Evolutionary conservation across 2,329 filamentous ascomycete species (phyloP).

Genomic region (Aureobasidium melanogenum): DNA sequence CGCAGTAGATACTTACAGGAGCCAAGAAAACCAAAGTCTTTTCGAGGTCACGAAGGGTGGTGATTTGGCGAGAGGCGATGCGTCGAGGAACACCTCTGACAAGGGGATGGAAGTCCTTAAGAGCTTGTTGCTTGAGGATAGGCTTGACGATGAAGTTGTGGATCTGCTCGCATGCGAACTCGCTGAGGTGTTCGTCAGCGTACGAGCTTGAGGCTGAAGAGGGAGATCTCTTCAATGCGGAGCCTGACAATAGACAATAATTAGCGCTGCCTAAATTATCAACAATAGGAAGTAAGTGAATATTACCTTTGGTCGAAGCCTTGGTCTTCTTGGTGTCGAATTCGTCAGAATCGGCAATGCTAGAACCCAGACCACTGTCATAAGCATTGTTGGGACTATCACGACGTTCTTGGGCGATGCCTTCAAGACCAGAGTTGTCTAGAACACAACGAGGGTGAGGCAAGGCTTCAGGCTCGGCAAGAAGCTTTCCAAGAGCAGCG

Average conservation of each 20-base stretch:
- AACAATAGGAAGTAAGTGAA: constrained; percentile 7
- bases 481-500: constrained; percentile 29
- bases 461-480: constrained; percentile 41
- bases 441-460: constrained; percentile 39
- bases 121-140: constrained; percentile 60
- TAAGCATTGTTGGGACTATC: constrained; percentile 63
- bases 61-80: constrained; percentile 76
- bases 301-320: constrained; percentile 12
- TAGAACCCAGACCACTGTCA: constrained; percentile 83
- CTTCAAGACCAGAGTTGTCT: constrained; percentile 27
- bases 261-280: constrained; percentile 1
- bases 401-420: constrained; percentile 29
- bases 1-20: constrained; percentile 65
- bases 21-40: constrained; percentile 87
- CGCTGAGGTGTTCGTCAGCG: constrained; percentile 54
- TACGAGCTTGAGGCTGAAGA: constrained; percentile 17
- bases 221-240: neutral
- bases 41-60: constrained; percentile 86
- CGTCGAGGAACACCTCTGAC: constrained; percentile 69
- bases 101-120: constrained; percentile 74
- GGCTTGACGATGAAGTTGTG: constrained; percentile 70
- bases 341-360: constrained; percentile 45
- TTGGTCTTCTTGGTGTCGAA: constrained; percentile 7
- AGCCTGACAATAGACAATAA: constrained; percentile 8
- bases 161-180: constrained; percentile 66